Conservation (phyloP, 1,284 basidiomycete genomes). For the Hemileia vastatrix region DNA sequence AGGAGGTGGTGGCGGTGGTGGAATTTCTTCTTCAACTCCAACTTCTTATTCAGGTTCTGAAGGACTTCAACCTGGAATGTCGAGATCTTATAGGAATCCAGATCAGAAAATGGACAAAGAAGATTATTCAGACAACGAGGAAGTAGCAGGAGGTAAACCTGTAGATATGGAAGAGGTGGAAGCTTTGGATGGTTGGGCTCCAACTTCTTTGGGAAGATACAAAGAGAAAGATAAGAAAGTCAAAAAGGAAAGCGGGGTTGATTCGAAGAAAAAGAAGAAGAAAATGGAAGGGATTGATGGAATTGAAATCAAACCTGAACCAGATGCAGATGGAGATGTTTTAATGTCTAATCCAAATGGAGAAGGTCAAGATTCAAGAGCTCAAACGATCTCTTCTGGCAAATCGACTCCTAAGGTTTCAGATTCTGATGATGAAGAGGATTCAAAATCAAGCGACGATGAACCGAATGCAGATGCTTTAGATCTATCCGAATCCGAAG, state of each 20-base stretch:
- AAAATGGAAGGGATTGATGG: conserved; percentile 11
- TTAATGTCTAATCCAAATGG: background rate
- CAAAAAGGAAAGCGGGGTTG: conserved; percentile 24
- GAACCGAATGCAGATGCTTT: conserved; percentile 36
- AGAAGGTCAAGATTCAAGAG: conserved; percentile 3
- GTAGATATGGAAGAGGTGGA: conserved; percentile 39
- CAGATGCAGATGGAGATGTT: conserved; percentile 25
- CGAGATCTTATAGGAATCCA: background rate
- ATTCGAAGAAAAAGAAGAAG: conserved; percentile 20
- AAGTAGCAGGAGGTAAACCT: background rate
- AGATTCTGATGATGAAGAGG: conserved; percentile 11
- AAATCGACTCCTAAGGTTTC: conserved; percentile 25
- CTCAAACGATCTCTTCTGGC: conserved; percentile 20
- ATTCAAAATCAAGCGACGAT: conserved; percentile 19
- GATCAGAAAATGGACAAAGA: background rate
- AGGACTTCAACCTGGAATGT: background rate
- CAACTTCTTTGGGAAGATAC: conserved; percentile 32
- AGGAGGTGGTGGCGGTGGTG: background rate
- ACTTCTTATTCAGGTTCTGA: background rate
- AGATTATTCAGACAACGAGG: background rate
- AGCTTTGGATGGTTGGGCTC: conserved; percentile 37
- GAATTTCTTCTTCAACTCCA: background rate
- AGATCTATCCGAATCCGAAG: conserved; percentile 39
- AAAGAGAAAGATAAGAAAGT: conserved; percentile 32
- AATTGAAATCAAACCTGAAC: conserved; percentile 28